phyloP scores from a whole-genome alignment of 306 rosid genomes.

The Prunus armeniaca region DNA sequence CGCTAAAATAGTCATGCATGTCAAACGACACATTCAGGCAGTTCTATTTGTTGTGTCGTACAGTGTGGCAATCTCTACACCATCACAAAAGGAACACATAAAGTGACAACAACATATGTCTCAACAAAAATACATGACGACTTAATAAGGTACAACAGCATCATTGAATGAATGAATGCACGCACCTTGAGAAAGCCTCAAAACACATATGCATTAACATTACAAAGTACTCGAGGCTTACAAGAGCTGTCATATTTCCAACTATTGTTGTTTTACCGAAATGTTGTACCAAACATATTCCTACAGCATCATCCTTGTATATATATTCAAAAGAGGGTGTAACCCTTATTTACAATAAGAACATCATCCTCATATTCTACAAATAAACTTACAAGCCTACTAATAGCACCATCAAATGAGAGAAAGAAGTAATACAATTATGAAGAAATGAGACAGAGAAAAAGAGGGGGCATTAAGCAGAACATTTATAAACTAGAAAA shows the following conservation, averaged over 20 bases:
- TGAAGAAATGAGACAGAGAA: background rate
- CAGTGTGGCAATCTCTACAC: background rate
- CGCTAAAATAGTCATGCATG: background rate
- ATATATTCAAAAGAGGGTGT: background rate
- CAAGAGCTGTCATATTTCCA: background rate
- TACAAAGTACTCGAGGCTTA: background rate
- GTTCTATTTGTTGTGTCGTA: background rate
- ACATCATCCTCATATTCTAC: background rate
- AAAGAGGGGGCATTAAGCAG: background rate
- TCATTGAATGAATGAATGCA: background rate
- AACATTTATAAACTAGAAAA: slow-evolving; percentile 3
- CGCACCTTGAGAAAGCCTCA: background rate
- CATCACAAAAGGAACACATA: background rate
- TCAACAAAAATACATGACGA: background rate
- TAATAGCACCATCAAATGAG: background rate
- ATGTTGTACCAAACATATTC: background rate
- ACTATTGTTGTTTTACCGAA: background rate
- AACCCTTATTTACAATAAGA: background rate
- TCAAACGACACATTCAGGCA: background rate
- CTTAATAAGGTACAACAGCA: background rate
- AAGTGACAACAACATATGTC: background rate
- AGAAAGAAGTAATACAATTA: background rate
- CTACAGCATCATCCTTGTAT: background rate
- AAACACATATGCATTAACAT: slow-evolving; percentile 11
- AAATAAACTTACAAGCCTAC: background rate